phyloP scores from a whole-genome alignment of 257 asterid genomes.

The Solanum bulbocastanum region DNA sequence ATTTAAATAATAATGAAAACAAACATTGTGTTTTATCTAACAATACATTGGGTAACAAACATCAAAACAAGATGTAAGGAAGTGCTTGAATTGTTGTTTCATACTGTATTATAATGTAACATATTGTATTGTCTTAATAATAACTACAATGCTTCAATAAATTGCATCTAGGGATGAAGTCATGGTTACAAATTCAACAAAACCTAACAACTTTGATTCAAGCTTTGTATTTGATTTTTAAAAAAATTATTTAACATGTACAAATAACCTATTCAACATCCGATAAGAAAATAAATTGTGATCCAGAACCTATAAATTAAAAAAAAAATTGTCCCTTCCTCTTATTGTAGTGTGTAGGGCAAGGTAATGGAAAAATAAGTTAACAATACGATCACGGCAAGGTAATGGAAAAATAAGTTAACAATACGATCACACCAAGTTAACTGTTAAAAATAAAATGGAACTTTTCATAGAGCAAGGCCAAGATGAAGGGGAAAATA shows the following conservation, averaged over 20 bases:
- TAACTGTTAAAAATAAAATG: no score
- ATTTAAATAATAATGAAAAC: no score
- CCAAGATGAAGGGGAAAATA: neutral
- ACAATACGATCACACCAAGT: neutral
- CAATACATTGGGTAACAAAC: neutral
- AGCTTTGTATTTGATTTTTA: no score
- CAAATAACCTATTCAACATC: neutral
- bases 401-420: no score
- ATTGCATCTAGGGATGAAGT: neutral
- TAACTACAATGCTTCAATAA: neutral
- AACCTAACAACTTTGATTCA: neutral
- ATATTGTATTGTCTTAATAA: no score
- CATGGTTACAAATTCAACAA: neutral
- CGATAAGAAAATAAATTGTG: neutral
- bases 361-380: no score
- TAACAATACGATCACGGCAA: neutral
- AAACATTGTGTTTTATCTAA: no score
- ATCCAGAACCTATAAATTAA: neutral
- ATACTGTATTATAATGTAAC: no score
- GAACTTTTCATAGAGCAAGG: neutral
- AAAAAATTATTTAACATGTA: no score
- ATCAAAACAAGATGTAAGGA: neutral
- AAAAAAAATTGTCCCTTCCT: neutral
- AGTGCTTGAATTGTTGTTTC: neutral
- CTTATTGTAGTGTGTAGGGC: neutral